Percentiles rank a stretch among this genome's conserved stretches.
These are phyloP conservation scores for Xerophyta viscosa DNA, from an alignment of 106 monocot species.

Conservation along the genomic window DNA sequence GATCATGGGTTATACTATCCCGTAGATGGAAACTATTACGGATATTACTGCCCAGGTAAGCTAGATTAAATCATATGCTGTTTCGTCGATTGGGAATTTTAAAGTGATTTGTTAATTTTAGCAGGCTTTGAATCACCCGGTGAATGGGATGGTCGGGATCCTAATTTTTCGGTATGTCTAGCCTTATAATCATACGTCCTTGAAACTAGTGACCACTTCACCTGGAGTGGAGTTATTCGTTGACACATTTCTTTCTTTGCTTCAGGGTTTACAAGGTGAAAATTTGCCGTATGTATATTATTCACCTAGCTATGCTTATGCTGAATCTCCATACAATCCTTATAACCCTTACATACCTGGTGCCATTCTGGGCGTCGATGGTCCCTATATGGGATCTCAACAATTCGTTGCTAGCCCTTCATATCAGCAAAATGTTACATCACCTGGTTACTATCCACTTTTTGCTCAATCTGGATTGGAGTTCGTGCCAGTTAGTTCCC, in stretches of 20 bases:
- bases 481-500: conserved; percentile 11
- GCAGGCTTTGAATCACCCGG: conserved; percentile 43
- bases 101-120: too few relatives aligned
- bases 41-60: conserved; percentile 62
- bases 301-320: conserved; percentile 58
- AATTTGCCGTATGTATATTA: conserved; percentile 58
- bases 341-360: conserved; percentile 64
- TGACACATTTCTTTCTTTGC: neutral
- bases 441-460: conserved; percentile 37
- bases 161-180: conserved; percentile 25
- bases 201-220: neutral
- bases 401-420: conserved; percentile 28
- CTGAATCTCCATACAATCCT: conserved; percentile 44
- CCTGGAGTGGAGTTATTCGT: neutral
- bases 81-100: too few relatives aligned
- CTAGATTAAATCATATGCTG: too few relatives aligned
- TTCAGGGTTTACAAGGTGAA: conserved; percentile 57
- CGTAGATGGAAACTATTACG: conserved; percentile 37
- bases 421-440: conserved; percentile 29
- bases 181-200: neutral
- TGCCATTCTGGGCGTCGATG: too few relatives aligned
- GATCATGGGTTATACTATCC: conserved; percentile 74
- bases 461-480: conserved; percentile 32
- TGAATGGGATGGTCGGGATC: conserved; percentile 75
- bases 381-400: conserved; percentile 36